Conservation (phyloP, 768 basidiomycete species). For the Leucocoprinus sp. region DNA sequence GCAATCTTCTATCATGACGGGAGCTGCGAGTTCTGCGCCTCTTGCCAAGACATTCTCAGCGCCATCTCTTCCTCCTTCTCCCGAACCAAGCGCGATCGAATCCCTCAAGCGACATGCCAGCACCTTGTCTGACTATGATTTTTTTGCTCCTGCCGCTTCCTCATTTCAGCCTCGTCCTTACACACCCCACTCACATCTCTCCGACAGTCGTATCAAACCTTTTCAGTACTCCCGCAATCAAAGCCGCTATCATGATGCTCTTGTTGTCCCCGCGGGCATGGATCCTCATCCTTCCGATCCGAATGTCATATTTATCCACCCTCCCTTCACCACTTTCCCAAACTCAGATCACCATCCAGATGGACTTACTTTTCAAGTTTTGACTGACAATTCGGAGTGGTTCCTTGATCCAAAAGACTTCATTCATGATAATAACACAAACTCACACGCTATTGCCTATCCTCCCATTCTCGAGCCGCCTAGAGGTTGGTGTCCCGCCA, state of each 20-base stretch:
- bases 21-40: slow-evolving; percentile 8
- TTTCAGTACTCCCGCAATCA: slow-evolving; percentile 23
- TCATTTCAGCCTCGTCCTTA: slow-evolving; percentile 65
- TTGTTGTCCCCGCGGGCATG: slow-evolving; percentile 44
- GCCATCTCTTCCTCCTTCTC: slow-evolving; percentile 19
- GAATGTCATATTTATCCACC: slow-evolving; percentile 60
- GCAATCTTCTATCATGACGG: slow-evolving; percentile 10
- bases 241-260: slow-evolving; percentile 29
- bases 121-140: slow-evolving; percentile 40
- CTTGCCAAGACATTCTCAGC: slow-evolving; percentile 15
- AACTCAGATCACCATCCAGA: slow-evolving; percentile 51
- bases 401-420: slow-evolving; percentile 69
- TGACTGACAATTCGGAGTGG: slow-evolving; percentile 77
- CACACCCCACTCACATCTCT: slow-evolving; percentile 26
- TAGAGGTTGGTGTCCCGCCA: slow-evolving; percentile 81
- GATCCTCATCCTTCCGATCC: slow-evolving; percentile 67
- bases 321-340: slow-evolving; percentile 66
- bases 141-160: slow-evolving; percentile 55
- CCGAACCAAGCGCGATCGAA: slow-evolving; percentile 18
- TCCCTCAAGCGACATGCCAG: slow-evolving; percentile 40
- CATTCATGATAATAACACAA: slow-evolving; percentile 34
- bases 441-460: slow-evolving; percentile 54
- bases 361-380: slow-evolving; percentile 60
- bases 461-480: slow-evolving; percentile 76
- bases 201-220: slow-evolving; percentile 18